Evolutionary conservation across 768 basidiomycete genomes (phyloP).

Genomic region (Trametes punicea): DNA sequence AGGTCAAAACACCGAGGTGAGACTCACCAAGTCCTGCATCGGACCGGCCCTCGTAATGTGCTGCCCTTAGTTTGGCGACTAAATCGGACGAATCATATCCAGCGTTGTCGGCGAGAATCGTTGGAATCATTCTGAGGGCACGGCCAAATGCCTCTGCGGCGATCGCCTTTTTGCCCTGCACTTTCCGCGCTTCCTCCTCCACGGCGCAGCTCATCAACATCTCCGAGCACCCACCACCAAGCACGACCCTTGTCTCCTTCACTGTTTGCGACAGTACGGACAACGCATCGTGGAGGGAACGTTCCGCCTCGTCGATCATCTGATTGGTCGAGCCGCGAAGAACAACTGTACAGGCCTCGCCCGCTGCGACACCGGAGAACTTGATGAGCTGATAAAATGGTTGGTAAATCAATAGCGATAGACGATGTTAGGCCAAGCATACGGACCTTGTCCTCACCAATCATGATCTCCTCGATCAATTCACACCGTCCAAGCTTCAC

Average conservation of each 20-base stretch:
- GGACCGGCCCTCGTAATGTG: constrained; percentile 84
- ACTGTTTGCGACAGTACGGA: constrained; percentile 97
- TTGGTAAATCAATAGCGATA: constrained; percentile 1
- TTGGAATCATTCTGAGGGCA: constrained; percentile 92
- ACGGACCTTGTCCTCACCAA: constrained; percentile 95
- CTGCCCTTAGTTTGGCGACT: constrained; percentile 83
- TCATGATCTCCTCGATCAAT: constrained; percentile 97
- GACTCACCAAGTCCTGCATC: constrained; percentile 86
- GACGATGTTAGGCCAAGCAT: neutral
- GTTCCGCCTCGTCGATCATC: constrained; percentile 99
- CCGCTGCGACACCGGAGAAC: constrained; percentile 98
- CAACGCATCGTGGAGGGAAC: constrained; percentile 95
- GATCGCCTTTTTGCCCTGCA: constrained; percentile 93
- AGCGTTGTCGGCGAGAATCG: constrained; percentile 95
- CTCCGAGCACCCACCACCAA: constrained; percentile 97
- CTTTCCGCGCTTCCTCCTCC: constrained; percentile 79
- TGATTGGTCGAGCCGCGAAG: constrained; percentile 96
- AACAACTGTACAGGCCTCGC: constrained; percentile 97
- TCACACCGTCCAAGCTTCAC: constrained; percentile 94
- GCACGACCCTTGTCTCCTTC: constrained; percentile 90
- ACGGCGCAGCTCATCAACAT: constrained; percentile 97
- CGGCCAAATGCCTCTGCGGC: constrained; percentile 90
- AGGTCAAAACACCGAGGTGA: neutral
- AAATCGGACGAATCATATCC: constrained; percentile 98
- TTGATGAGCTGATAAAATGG: constrained; percentile 83